Evolutionary conservation across 306 rosid species (phyloP), one percentile per base, ranked within the genome.

Genomic region (Cucumis cinereus): DNA sequence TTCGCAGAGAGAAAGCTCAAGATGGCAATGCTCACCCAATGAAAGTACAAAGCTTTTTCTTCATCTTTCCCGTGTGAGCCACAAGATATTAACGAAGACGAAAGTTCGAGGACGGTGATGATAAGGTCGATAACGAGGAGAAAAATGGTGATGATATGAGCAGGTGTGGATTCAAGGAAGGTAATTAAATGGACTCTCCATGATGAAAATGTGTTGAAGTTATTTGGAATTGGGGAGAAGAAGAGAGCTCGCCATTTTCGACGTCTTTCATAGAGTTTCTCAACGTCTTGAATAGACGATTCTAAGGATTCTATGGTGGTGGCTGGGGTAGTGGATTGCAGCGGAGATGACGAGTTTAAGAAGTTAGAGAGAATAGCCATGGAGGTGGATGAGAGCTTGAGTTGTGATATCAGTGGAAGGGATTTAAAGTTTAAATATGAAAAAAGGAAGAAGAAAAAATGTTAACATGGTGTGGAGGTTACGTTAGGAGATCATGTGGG

Each of bases 11-110:
- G 88, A 62, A 92, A 23, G 81, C 87, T 19, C 17, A 90, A 81
- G 63, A 90, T 90, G 41, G 88, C 73, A 74, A 90, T 86, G 45
- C 98, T 93, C 24, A 73, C 80, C 91, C 91, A 89, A 76, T 87
- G 94, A 45, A 66, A 41, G 52, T 82, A 81, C 82, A 71, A 72
- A 7, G 26, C 12, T 43, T 79, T 53, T 22, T 23, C 40, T 26
- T 6, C 20, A 5, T 50, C 40, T 60, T 4, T 15, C 20, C 30
- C 10, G 14, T 54, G 58, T 50, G 73, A 38, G 6, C 53, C 16
- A 30, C 89, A 90, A 0, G 86, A 74, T 79, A 81, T 35, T 10
- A 86, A 19, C 68, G 91, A 85, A 9, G 92, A 86, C 15, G 96
- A 85, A 28, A 92, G 88, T 43, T 92, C 96, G 7, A 89, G 88